Base-by-base conservation (phyloP, 2,329 filamentous ascomycete genomes). In the Epichloe amarillans region DNA sequence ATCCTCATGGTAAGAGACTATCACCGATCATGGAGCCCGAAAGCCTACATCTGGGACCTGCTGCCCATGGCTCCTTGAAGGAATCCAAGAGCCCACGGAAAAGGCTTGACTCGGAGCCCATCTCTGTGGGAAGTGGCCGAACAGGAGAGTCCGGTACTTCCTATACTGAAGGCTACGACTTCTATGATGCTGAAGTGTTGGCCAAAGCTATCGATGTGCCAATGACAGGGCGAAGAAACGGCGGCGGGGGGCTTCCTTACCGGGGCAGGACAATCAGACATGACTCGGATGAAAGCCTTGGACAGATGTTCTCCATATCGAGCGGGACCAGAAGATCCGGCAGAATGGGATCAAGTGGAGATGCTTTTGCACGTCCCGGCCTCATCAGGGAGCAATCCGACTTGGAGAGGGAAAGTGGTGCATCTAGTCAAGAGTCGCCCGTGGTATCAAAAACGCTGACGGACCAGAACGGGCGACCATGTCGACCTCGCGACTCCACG, bases 111-210 rank as follows among this genome's bases (percentile, higher is more conserved):
- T 79, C 76, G 1, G 65, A 67, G 38, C 70, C 76, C 1, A 57
- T 77, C 26, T 80, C 77, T 2, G 66, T 71, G n/a, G 54, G 64
- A 19, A 79, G 75, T 58, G 70, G 75, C 35, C 70, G 72, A 40
- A 78, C 73, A 57, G 71, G 69, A 42, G 56, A 58, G 39, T 70
- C 72, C 5, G 70, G 74, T 6, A 69, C 74, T 21, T 76, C 74
- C 12, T 75, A 69, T 58, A 77, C 74, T 1, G 79, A 82, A 55
- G 80, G 80, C 0, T 83, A 83, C 57, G 80, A 83, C 61, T 83
- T 83, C 58, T 83, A 83, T 59, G 80, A 79, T 57, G 66, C 79
- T 30, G 78, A 79, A n/a, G 73, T 69, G 30, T 62, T 75, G 50
- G 65, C 66, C 46, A 68, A 68, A 43, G 75, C 74, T 6, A 75